A percentile compares a stretch with the other conserved stretches of the same genome.
phyloP scores from a whole-genome alignment of 2,329 filamentous ascomycete species.

The Calonectria fujianensis region DNA sequence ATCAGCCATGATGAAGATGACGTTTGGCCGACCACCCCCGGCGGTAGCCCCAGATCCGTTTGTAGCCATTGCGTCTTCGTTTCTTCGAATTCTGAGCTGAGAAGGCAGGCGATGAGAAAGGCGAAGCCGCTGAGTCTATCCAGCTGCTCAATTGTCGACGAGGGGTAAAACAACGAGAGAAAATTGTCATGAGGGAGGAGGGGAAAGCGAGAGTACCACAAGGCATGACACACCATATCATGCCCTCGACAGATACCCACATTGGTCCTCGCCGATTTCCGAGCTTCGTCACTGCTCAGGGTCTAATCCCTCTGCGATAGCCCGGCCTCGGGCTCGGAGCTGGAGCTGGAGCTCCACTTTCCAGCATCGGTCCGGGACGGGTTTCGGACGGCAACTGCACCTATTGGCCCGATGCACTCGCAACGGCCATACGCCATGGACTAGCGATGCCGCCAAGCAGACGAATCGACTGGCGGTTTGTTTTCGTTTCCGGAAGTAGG shows the following conservation, averaged over 20 bases:
- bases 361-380: slow-evolving; percentile 40
- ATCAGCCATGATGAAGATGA: slow-evolving; percentile 73
- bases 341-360: slow-evolving; percentile 36
- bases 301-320: slow-evolving; percentile 24
- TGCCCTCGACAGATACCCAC: slow-evolving; percentile 15
- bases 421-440: not conserved
- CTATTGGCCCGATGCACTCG: slow-evolving; percentile 33
- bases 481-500: slow-evolving; percentile 26
- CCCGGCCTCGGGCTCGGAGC: slow-evolving; percentile 40
- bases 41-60: not conserved
- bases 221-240: slow-evolving; percentile 26
- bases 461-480: slow-evolving; percentile 3
- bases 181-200: not conserved
- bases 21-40: slow-evolving; percentile 47
- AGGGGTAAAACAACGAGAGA: not conserved
- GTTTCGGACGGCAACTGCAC: slow-evolving; percentile 33
- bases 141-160: not conserved
- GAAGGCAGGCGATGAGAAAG: not conserved
- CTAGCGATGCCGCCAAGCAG: not conserved
- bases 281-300: slow-evolving; percentile 40
- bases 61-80: slow-evolving; percentile 34
- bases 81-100: not conserved
- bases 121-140: not conserved
- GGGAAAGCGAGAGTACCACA: slow-evolving; percentile 14
- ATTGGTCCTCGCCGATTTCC: slow-evolving; percentile 40